These are phyloP conservation scores for Kluyveromyces wickerhamii DNA, from an alignment of 805 yeast species.

Conservation along the genomic window DNA sequence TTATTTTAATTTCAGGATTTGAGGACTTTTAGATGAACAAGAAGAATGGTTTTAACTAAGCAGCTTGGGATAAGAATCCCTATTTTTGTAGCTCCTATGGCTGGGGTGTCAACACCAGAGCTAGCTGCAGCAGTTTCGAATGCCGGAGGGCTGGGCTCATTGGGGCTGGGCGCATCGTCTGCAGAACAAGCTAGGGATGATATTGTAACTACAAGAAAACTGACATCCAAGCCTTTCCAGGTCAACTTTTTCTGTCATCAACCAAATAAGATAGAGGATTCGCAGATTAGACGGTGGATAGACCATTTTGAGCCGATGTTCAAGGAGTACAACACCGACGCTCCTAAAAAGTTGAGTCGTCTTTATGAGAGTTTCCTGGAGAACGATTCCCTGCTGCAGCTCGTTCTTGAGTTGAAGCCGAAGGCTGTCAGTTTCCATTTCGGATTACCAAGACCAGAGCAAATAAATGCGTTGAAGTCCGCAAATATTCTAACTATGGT, in stretches of 20 bases:
- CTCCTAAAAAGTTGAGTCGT: slow-evolving; percentile 14
- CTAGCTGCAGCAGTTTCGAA: slow-evolving; percentile 37
- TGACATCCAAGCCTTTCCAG: slow-evolving; percentile 26
- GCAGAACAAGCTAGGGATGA: slow-evolving; percentile 5
- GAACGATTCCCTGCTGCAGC: slow-evolving; percentile 7
- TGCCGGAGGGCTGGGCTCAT: slow-evolving; percentile 45
- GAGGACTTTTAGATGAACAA: too few species aligned
- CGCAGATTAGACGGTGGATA: slow-evolving; percentile 4
- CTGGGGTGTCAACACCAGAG: slow-evolving; percentile 41
- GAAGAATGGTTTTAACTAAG: slow-evolving; percentile 1
- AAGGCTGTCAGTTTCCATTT: slow-evolving; percentile 46
- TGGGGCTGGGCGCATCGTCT: slow-evolving; percentile 22
- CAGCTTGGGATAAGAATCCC: slow-evolving; percentile 33
- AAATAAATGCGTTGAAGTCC: slow-evolving; percentile 30
- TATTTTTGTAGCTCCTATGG: slow-evolving; percentile 54
- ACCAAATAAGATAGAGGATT: slow-evolving; percentile 15
- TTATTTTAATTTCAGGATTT: too few species aligned
- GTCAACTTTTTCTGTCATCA: slow-evolving; percentile 43
- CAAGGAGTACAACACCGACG: slow-evolving; percentile 10
- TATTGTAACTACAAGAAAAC: slow-evolving; percentile 5
- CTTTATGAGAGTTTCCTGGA: slow-evolving; percentile 9
- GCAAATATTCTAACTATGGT: slow-evolving; percentile 38
- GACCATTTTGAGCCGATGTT: slow-evolving; percentile 4
- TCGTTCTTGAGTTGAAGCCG: slow-evolving; percentile 29
- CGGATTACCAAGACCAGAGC: slow-evolving; percentile 34